Base-by-base conservation (phyloP, 495 filamentous ascomycete genomes). In the Tuber melanosporum region DNA sequence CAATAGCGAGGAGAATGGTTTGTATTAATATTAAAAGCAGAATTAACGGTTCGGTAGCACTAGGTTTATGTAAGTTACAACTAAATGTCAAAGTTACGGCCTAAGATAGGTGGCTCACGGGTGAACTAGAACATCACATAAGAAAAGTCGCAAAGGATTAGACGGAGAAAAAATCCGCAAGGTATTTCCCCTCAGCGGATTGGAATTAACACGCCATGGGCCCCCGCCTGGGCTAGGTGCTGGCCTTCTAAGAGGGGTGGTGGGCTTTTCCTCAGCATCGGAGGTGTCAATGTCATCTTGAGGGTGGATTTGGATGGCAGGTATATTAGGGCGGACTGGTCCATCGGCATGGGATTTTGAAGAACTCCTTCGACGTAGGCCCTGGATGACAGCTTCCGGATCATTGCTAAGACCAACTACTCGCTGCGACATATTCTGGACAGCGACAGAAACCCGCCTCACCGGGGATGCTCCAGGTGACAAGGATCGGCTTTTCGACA, bases 351-450 rank as follows among this genome's bases (percentile, higher is more conserved):
- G 81, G 47, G 83, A 82, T 70, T 75, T 84, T 49, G 82, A 83
- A 42, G 87, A 89, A 72, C 92, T 90, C 76, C 93, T 89, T 76
- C 92, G 87, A 73, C 89, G 86, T 43, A 91, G 88, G n/a, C 88
- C 89, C 77, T 93, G 91, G 78, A 95, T 93, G 32, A 95, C 88
- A 49, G 93, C 86, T 78, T 92, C 90, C 12, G 91, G 89, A 71
- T 91, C 89, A 82, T 95, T 97, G 86, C 95, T 97, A 76, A 99
- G 87, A 83, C 97, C 98, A 82, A 98, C 95, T 75, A 99, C 94
- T 84, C 95, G 94, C 85, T 97, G 94, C 32, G 96, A 98, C 90
- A 98, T 96, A 79, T 94, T 94, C 80, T 94, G 92, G 85, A 99
- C 75, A 26, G 82, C 91, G 82, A 98, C 95, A 6, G 94, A 96